Base-by-base conservation (phyloP, 73 alveolate species). In the Loxodes magnus region DNA sequence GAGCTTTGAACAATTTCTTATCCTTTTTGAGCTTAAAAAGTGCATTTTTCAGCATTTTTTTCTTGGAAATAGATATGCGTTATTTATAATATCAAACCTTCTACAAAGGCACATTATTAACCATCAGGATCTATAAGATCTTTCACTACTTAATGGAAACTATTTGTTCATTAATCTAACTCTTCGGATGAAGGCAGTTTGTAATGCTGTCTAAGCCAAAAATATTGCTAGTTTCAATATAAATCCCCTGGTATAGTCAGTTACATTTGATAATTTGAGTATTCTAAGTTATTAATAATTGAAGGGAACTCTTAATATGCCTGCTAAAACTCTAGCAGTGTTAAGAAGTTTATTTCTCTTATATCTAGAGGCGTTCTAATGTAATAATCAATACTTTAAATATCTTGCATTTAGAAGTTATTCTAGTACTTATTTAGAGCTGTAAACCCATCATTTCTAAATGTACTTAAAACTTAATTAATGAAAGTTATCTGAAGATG, bases 71-170 rank as follows among this genome's bases (percentile, higher is more conserved):
- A 64, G 28, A 46, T 17, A 0, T 54, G 67, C 16, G 77, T 27
- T 9, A 61, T 63, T 24, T 60, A 56, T 35, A 37, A 52, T 0
- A 64, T 23, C 26, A 54, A 44, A 5, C 71, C 68, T 49, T 77
- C 91, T 16, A 71, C 51, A 27, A 70, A 64, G 23, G 56, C 82
- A 5, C 60, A 37, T 31, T 77, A 84, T 12, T 55, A 31, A 5
- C 91, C 91, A 2, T 59, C 39, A n/a, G 64, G 67, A 7, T 84
- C 35, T 31, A 16, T 69, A 6, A 77, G 78, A 37, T 71, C 85
- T 25, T 63, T 77, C 7, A 77, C 49, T 4, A 67, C 55, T 5
- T 56, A 24, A 39, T 61, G 85, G 1, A 77, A 22, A 33, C 61
- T 42, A 30, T 69, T 70, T 5, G 63, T 55, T 78, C 77, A 71